phyloP scores from a whole-genome alignment of 495 filamentous ascomycete genomes.

The Penicillium longicatenatum region DNA sequence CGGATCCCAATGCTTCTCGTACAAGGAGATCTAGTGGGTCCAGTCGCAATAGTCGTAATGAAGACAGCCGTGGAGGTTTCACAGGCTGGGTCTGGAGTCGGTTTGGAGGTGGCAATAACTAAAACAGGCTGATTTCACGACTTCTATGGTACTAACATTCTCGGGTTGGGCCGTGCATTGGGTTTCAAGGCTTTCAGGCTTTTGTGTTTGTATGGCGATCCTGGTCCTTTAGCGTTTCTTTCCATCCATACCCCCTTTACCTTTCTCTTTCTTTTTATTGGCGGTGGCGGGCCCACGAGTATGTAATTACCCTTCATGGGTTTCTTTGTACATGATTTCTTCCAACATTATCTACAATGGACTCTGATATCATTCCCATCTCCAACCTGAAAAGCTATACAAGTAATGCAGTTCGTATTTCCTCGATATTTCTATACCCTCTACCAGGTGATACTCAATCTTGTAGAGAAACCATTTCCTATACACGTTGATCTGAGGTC shows the following conservation, averaged over 20 bases:
- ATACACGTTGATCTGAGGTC: too few species aligned
- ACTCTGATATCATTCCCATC: too few species aligned
- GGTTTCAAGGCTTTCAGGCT: background rate
- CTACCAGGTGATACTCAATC: too few species aligned
- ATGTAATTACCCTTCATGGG: background rate
- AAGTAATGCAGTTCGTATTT: too few species aligned
- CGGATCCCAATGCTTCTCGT: conserved; percentile 10
- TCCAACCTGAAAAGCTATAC: too few species aligned
- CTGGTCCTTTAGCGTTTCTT: background rate
- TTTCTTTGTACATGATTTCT: background rate
- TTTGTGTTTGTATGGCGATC: background rate
- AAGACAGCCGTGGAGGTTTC: conserved; percentile 33
- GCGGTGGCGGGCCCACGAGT: background rate
- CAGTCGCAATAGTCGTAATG: conserved; percentile 25
- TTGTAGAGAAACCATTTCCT: too few species aligned
- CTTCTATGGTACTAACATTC: too few species aligned
- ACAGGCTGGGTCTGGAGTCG: conserved; percentile 42
- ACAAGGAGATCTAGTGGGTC: conserved; percentile 15
- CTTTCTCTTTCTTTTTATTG: background rate
- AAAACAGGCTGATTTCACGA: too few species aligned
- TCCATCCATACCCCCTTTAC: background rate
- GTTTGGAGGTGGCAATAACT: conserved; percentile 31
- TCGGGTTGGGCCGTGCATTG: too few species aligned
- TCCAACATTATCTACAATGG: background rate
- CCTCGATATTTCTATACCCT: too few species aligned